Evolutionary conservation across 345 rosid species (phyloP), one percentile per base, ranked within the genome.

Genomic region (Luvunga scandens): DNA sequence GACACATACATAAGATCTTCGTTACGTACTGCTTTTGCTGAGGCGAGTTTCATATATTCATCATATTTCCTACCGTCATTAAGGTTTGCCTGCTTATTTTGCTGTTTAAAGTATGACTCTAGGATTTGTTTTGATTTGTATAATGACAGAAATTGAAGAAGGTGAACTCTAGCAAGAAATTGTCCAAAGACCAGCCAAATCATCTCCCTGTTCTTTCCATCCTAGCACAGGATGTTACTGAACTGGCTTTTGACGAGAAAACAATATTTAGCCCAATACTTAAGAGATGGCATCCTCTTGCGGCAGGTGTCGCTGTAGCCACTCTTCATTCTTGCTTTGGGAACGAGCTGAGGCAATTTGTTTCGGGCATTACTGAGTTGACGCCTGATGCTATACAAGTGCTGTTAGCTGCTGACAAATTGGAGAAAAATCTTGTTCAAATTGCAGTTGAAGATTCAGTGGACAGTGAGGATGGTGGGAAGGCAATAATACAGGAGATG

Each of bases 381-480:
- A 91, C 99, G 0, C 95, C 99, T 2, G 99, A 96, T 83, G 88
- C 92, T 8, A 88, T 96, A 78, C 92, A 94, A 89, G 99, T 92
- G 66, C 89, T 96, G 64, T 89, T 90, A 28, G 97, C 97, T 75
- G 97, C 98, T 53, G 99, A 94, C 84, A 94, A 88, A 75, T 86
- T 94, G 84, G 99, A 96, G 89, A 92, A 94, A 79, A 98, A 96
- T 89, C 97, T 96, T 77, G 99, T 96, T 69, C 99, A 92, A 84
- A 94, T 96, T 65, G 99, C 99, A 1, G 98, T 96, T 72, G 95
- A 92, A 86, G 98, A 94, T 80, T 90, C 98, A 0, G 99, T 92
- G 67, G 91, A 96, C 62, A 92, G 98, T 77, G 99, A 96, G 79
- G 99, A 96, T 89, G 99, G 99, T 13, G 99, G 99, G 73, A 96